Evolutionary conservation across 495 filamentous ascomycete species (phyloP).

Genomic region (Clohesyomyces aquaticus): DNA sequence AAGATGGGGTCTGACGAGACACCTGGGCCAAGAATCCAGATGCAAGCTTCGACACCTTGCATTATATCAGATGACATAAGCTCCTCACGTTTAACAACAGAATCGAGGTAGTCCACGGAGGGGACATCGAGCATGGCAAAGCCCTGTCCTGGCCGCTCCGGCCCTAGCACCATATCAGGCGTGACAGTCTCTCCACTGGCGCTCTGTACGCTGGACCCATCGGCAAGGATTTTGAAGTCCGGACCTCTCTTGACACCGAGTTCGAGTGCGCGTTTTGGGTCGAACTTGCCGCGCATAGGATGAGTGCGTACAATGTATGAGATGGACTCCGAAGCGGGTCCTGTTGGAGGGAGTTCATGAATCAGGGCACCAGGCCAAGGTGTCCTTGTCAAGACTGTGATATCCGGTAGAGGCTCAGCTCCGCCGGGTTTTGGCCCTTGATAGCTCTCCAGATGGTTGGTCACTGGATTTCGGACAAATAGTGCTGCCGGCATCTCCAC

Average conservation of each 20-base stretch:
- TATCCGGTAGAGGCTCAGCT: slow-evolving; percentile 57
- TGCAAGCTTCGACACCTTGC: slow-evolving; percentile 65
- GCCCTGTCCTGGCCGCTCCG: slow-evolving; percentile 60
- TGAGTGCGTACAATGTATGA: slow-evolving; percentile 84
- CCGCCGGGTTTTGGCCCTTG: slow-evolving; percentile 64
- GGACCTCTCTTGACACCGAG: slow-evolving; percentile 60
- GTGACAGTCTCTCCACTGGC: slow-evolving; percentile 61
- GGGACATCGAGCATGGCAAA: slow-evolving; percentile 83
- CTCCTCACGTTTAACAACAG: slow-evolving; percentile 69
- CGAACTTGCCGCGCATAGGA: slow-evolving; percentile 78
- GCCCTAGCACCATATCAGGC: slow-evolving; percentile 68
- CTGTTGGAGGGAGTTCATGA: slow-evolving; percentile 65
- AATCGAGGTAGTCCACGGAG: slow-evolving; percentile 64
- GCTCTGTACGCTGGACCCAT: slow-evolving; percentile 57
- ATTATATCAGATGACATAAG: slow-evolving; percentile 70
- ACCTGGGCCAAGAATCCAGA: slow-evolving; percentile 78
- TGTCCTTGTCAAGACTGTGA: slow-evolving; percentile 72
- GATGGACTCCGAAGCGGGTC: slow-evolving; percentile 65
- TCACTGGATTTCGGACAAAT: slow-evolving; percentile 67
- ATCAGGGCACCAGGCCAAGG: slow-evolving; percentile 82
- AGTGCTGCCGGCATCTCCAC: slow-evolving; percentile 70
- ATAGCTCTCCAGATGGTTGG: slow-evolving; percentile 68
- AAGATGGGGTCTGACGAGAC: slow-evolving; percentile 66
- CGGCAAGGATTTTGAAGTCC: slow-evolving; percentile 56
- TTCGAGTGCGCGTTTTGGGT: slow-evolving; percentile 60